A percentile compares a stretch with the other conserved stretches of the same genome.
These are phyloP conservation scores for Fusarium pilosicola DNA, from an alignment of 2,329 filamentous ascomycete species.

Conservation along the genomic window DNA sequence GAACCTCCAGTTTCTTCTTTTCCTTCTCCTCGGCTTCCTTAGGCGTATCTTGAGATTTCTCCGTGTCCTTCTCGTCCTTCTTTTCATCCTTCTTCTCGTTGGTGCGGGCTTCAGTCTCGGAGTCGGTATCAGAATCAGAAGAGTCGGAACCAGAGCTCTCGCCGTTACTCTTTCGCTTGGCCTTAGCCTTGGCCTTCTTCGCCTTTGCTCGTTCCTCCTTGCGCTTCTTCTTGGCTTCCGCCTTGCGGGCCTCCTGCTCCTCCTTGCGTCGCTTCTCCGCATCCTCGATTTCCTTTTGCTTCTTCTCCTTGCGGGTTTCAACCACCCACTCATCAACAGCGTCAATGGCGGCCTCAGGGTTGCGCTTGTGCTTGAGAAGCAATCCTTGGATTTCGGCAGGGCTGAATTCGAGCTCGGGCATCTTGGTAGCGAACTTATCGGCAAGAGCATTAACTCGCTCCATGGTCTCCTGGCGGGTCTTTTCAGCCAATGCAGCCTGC, in stretches of 20 bases:
- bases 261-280: slow-evolving; percentile 54
- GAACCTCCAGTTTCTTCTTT: slow-evolving; percentile 17
- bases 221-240: slow-evolving; percentile 44
- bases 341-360: slow-evolving; percentile 59
- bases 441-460: slow-evolving; percentile 59
- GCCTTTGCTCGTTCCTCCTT: slow-evolving; percentile 42
- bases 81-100: slow-evolving; percentile 34
- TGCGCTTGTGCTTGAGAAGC: slow-evolving; percentile 65
- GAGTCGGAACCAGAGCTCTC: slow-evolving; percentile 37
- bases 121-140: slow-evolving; percentile 37
- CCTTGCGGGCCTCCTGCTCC: slow-evolving; percentile 47
- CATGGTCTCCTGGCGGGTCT: slow-evolving; percentile 49
- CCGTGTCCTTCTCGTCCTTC: slow-evolving; percentile 21
- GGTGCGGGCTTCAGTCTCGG: slow-evolving; percentile 38
- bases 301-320: slow-evolving; percentile 60
- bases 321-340: slow-evolving; percentile 60
- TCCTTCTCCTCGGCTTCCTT: slow-evolving; percentile 10
- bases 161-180: slow-evolving; percentile 35
- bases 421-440: slow-evolving; percentile 57
- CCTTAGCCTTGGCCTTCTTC: slow-evolving; percentile 40
- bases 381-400: slow-evolving; percentile 70
- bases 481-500: slow-evolving; percentile 46
- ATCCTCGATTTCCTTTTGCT: slow-evolving; percentile 56
- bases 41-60: slow-evolving; percentile 17
- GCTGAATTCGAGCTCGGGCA: slow-evolving; percentile 67